These are phyloP conservation scores for Plectosphaerella cucumerina DNA, from an alignment of 2,329 filamentous ascomycete species.

Conservation along the genomic window DNA sequence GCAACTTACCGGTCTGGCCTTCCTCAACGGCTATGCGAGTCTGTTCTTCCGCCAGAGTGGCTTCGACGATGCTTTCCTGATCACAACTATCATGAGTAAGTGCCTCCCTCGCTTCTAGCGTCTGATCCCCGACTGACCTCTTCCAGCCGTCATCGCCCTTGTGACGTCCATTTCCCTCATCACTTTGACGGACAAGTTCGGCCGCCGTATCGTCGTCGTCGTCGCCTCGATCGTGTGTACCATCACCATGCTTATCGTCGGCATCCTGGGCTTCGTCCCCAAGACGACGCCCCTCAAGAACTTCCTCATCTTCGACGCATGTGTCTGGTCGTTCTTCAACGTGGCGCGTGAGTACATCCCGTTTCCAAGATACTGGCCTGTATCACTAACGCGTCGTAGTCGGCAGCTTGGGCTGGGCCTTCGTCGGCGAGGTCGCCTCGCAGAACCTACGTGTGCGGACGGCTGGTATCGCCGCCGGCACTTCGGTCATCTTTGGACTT, in stretches of 20 bases:
- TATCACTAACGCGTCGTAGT: slow-evolving; percentile 7
- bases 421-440: slow-evolving; percentile 29
- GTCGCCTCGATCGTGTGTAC: slow-evolving; percentile 10
- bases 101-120: not conserved
- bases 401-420: slow-evolving; percentile 21
- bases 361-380: not conserved
- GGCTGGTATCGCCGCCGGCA: slow-evolving; percentile 22
- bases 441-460: slow-evolving; percentile 26
- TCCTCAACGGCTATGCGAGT: slow-evolving; percentile 16
- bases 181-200: slow-evolving; percentile 13
- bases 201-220: slow-evolving; percentile 13
- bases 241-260: slow-evolving; percentile 12
- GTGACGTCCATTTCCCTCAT: slow-evolving; percentile 11
- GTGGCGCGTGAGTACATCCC: not conserved
- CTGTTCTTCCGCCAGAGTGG: slow-evolving; percentile 31
- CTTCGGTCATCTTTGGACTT: slow-evolving; percentile 15
- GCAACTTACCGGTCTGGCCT: slow-evolving; percentile 16
- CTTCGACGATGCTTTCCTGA: slow-evolving; percentile 16
- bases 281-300: slow-evolving; percentile 8
- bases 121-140: not conserved
- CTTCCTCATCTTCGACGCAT: slow-evolving; percentile 16
- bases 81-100: slow-evolving; percentile 14
- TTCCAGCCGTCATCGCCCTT: slow-evolving; percentile 11
- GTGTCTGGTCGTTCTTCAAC: slow-evolving; percentile 15
- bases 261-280: slow-evolving; percentile 13